A percentile compares a stretch with the other conserved stretches of the same genome.
These are phyloP conservation scores for Salmacisia buchloeana DNA, from an alignment of 1,284 basidiomycete species.

Conservation along the genomic window DNA sequence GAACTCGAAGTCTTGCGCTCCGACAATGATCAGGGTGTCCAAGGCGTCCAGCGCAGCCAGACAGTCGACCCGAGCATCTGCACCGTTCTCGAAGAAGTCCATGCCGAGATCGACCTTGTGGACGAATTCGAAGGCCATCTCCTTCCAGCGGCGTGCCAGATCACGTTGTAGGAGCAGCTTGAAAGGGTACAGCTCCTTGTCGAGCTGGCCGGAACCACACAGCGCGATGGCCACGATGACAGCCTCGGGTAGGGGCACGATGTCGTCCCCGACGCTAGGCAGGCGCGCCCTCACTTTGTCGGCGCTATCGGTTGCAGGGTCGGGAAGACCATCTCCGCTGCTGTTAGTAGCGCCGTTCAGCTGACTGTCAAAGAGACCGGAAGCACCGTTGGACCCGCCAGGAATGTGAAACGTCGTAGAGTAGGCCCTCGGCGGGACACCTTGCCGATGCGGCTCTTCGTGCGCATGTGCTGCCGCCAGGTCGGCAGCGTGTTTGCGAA, in stretches of 20 bases:
- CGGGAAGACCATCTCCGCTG: too few species aligned
- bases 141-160: background rate
- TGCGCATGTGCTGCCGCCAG: background rate
- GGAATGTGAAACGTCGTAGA: too few species aligned
- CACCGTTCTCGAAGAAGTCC: background rate
- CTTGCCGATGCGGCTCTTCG: background rate
- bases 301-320: background rate
- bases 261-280: background rate
- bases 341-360: too few species aligned
- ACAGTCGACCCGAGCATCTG: background rate
- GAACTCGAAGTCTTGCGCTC: background rate
- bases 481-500: background rate
- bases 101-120: background rate
- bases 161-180: background rate
- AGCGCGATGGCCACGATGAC: background rate
- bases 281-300: background rate
- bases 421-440: too few species aligned
- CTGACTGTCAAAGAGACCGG: too few species aligned
- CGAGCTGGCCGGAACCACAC: background rate
- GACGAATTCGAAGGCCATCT: background rate
- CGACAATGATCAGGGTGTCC: background rate
- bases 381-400: too few species aligned
- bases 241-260: background rate
- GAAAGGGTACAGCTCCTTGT: background rate
- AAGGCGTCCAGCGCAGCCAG: background rate